A percentile compares a stretch with the other conserved stretches of the same genome.
Evolutionary conservation across 2,329 filamentous ascomycete species (phyloP).

Genomic region (Neofusicoccum umdonicola): DNA sequence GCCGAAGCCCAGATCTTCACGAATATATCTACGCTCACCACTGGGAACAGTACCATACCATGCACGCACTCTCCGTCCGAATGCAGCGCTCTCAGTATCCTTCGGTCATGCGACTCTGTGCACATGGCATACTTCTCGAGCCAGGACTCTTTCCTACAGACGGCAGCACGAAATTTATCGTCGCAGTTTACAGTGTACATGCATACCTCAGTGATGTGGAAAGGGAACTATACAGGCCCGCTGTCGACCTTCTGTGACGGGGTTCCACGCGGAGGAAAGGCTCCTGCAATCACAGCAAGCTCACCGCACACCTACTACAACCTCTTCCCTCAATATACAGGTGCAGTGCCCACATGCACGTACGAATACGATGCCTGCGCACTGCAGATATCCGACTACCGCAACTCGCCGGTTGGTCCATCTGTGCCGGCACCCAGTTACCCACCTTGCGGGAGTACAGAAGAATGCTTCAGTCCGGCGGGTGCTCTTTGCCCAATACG

Average conservation of each 20-base stretch:
- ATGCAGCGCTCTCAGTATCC: neutral
- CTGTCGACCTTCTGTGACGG: conserved; percentile 11
- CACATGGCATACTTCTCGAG: neutral
- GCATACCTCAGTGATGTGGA: neutral
- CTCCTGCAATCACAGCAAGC: neutral
- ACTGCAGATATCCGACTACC: neutral
- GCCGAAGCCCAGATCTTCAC: neutral
- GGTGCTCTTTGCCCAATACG: neutral
- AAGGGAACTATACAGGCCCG: neutral
- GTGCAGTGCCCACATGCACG: neutral
- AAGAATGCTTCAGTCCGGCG: neutral
- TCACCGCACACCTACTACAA: neutral
- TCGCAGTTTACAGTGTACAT: neutral
- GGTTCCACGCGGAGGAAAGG: neutral
- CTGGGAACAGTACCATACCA: neutral
- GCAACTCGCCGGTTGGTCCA: neutral
- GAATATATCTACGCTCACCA: neutral
- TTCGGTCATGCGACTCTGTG: neutral
- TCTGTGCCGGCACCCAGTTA: neutral
- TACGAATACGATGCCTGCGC: conserved; percentile 3
- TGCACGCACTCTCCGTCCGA: neutral
- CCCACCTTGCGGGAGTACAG: neutral
- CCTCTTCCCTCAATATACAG: neutral
- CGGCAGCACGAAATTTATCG: too few relatives aligned
- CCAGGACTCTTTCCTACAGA: neutral